Evolutionary conservation across 768 basidiomycete species (phyloP), one percentile per base, ranked within the genome.

Genomic region (Melanogaster broomeanus): DNA sequence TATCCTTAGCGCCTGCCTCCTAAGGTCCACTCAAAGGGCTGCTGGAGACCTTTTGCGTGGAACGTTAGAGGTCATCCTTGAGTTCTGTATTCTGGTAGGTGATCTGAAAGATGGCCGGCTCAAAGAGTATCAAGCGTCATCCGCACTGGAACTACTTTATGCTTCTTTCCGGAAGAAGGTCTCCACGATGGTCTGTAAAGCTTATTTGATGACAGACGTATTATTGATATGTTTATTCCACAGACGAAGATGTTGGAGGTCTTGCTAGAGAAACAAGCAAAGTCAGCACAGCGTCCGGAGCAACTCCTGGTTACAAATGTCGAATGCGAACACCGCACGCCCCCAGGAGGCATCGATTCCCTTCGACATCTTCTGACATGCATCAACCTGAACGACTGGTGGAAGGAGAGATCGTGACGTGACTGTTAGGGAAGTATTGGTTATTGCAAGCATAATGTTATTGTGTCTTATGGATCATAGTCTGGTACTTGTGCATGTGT

Each of bases 1-100:
- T 51, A 83, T 93, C 12, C 77, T 93, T 38, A 84, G 77, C 49
- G 85, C 88, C 13, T 92, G 90, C 62, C 72, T 92, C 22, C 66
- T 93, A 42, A 74, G 87, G 37, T 84, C 87, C 1, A 76, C 78
- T 3, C 90, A 93, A 65, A 75, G 79, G 56, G 74, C 76, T 7
- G 82, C 80, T 2, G 82, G 85, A 1, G 88, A 89, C 56, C 68
- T 85, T 28, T 72, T 93, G 22, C 78, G 83, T 15, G 77, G 78
- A 22, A 75, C 78, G 27, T 69, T 92, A 53, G 85, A 88, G 60
- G 63, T 82, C 33, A 76, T 90, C 4, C 72, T 93, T 40, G 83
- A 88, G 47, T 80, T 88, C 55, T 79, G 83, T 22, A 73, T 87
- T 21, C 72, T 89, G 21, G 77, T 84, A 1, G 84, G 85, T 7